Base-by-base conservation (phyloP, 441 rosid genomes). In the Arabidopsis lyrata region DNA sequence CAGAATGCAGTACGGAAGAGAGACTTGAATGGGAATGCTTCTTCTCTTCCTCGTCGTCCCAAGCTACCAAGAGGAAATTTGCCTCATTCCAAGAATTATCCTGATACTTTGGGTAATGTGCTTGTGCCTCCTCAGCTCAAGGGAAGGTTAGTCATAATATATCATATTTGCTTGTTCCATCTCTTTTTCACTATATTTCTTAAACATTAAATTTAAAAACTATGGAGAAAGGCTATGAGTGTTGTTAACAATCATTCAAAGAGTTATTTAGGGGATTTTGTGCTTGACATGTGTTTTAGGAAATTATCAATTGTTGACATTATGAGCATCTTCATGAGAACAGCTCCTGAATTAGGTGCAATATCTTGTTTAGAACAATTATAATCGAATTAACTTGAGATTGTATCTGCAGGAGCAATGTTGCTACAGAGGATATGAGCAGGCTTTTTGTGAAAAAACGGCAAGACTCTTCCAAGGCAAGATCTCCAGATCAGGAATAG, bases 361-460 rank as follows among this genome's bases (percentile, higher is more conserved):
- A 16, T 59, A 8, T 38, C 53, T 78, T 66, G 24, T 61, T 54
- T 34, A 38, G 5, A 75, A 34, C 42, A 61, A 39, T 48, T 47
- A 2, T 38, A 24, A 35, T 67, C 7, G 48, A 53, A 55, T 73
- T 73, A 39, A 48, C 35, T 6, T 14, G 34, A 38, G 41, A 11
- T 35, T 34, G 38, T 48, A 20, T 49, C 13, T 41, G 65, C 83
- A 93, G 98, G 97, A 91, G 95, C 84, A 93, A 93, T 73, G 81
- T 93, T 80, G 98, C 91, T 54, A 93, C 98, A 13, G 98, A 91
- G 78, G 98, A 93, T 81, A 78, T 93, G 10, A 80, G 91, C 83
- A 90, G 80, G 86, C 85, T 93, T 78, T 93, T 93, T 75, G 92
- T 88, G 24, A 82, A 76, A 59, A 85, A 72, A 77, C 83, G 82